phyloP scores from a whole-genome alignment of 202 grass and related monocot species.

The Musa balbisiana region DNA sequence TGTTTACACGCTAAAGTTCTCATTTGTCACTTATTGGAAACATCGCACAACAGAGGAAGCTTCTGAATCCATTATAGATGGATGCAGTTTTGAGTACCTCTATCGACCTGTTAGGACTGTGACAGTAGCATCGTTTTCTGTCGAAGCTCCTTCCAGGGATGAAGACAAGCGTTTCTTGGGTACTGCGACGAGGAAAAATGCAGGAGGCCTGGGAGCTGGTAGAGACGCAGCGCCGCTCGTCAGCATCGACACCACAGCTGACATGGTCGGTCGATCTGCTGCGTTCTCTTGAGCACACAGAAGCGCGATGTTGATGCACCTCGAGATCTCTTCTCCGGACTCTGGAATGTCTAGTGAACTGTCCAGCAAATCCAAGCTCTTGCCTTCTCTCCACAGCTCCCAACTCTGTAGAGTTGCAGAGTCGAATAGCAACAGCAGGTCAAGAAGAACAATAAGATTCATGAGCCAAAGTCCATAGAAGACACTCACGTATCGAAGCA shows the following conservation, averaged over 20 bases:
- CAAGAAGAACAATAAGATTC: background rate
- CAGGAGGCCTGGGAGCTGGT: no score
- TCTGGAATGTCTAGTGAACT: background rate
- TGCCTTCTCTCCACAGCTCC: background rate
- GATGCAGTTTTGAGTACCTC: no score
- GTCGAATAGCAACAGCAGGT: background rate
- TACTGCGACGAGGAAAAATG: no score
- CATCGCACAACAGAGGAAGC: no score
- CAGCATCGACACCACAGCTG: background rate
- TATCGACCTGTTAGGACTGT: no score
- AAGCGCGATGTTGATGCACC: background rate
- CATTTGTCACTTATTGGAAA: no score
- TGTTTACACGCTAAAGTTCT: no score
- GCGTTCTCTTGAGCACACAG: background rate
- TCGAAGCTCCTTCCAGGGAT: no score
- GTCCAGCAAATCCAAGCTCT: background rate
- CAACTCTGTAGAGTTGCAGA: background rate
- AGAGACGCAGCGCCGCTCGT: no score
- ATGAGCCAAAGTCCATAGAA: background rate
- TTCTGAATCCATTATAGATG: no score
- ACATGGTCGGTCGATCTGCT: background rate
- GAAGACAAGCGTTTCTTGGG: no score
- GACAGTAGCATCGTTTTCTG: no score
- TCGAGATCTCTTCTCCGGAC: background rate
- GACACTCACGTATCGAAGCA: background rate